These are phyloP conservation scores for Nicotiana knightiana DNA, from an alignment of 257 asterid genomes.

Conservation along the genomic window DNA sequence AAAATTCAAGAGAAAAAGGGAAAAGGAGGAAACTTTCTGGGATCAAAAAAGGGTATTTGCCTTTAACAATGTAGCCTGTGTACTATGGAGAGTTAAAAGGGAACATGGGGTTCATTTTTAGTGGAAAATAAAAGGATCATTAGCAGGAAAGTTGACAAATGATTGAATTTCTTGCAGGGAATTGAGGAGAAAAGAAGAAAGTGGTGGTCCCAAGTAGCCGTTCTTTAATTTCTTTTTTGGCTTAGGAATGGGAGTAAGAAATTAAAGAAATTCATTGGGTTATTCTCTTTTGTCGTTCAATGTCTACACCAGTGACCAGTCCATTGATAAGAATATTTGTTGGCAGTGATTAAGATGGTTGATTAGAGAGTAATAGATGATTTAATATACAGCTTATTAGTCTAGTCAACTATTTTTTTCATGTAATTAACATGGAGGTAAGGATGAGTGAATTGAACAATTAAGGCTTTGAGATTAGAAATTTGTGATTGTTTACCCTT, in stretches of 20 bases:
- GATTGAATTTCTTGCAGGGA: constrained; percentile 24
- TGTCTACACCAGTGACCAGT: background rate
- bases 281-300: background rate
- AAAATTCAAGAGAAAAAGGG: background rate
- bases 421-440: too few relatives aligned
- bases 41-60: constrained; percentile 10
- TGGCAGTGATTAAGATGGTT: background rate
- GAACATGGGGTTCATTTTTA: constrained; percentile 5
- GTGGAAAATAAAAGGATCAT: constrained; percentile 16
- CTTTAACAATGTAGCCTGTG: constrained; percentile 19
- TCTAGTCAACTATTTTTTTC: too few relatives aligned
- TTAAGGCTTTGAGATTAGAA: too few relatives aligned
- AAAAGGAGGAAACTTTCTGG: background rate
- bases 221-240: constrained; percentile 11
- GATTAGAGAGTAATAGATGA: background rate
- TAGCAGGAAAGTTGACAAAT: constrained; percentile 11
- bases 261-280: background rate
- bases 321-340: background rate
- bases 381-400: background rate
- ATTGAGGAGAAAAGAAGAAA: constrained; percentile 32
- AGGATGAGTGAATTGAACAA: too few relatives aligned
- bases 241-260: background rate
- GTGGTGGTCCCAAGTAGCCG: constrained; percentile 43
- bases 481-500: too few relatives aligned
- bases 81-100: constrained; percentile 16